Evolutionary conservation across 129 eudicot genomes (phyloP).

Genomic region (Calendula officinalis): DNA sequence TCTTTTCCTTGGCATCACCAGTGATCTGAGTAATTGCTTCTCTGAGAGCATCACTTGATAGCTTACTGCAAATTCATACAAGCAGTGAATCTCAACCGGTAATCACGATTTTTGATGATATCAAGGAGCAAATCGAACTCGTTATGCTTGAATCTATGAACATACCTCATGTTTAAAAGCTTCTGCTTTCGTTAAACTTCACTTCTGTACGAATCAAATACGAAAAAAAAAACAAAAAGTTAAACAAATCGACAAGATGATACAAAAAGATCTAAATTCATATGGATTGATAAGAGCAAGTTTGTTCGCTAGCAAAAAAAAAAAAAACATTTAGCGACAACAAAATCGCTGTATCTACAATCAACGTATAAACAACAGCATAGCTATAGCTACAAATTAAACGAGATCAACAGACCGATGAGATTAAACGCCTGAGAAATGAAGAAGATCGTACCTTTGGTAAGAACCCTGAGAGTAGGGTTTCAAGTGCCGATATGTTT

Average conservation of each 20-base stretch:
- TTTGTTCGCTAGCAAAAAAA: neutral
- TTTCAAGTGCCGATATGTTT: conserved; percentile 29
- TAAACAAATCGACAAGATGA: neutral
- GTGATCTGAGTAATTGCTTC: conserved; percentile 50
- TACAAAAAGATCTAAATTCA: neutral
- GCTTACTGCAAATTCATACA: conserved; percentile 40
- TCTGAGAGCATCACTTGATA: conserved; percentile 48
- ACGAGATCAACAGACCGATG: neutral
- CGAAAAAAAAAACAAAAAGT: neutral
- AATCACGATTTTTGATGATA: neutral
- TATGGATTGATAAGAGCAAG: neutral
- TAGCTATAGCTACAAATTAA: neutral
- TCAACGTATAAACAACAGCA: neutral
- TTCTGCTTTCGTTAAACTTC: conserved; percentile 20
- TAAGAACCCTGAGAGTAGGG: conserved; percentile 35
- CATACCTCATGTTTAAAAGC: conserved; percentile 38
- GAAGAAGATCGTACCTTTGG: conserved; percentile 27
- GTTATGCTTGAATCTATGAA: neutral
- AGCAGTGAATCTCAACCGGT: neutral
- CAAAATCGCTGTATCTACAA: neutral
- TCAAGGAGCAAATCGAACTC: neutral
- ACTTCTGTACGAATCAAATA: conserved; percentile 23
- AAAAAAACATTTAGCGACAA: neutral
- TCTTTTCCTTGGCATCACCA: conserved; percentile 45
- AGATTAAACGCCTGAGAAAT: neutral